Conservation (phyloP, 306 rosid species). For the Acacia melanoxylon region DNA sequence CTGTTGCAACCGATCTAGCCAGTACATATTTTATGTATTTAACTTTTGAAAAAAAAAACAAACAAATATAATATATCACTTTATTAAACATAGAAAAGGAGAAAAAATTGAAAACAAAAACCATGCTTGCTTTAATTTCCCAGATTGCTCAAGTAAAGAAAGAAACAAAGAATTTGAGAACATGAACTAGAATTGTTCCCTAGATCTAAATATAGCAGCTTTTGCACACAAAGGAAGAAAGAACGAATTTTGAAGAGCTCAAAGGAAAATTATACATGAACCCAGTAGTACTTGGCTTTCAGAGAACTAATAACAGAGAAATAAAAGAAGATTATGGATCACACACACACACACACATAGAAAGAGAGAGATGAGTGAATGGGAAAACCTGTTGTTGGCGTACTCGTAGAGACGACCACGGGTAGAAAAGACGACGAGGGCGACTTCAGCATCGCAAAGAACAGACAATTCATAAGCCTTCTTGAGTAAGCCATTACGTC, state of each 20-base stretch:
- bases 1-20: background rate
- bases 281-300: background rate
- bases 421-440: slow-evolving; percentile 85
- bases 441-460: slow-evolving; percentile 91
- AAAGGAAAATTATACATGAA: background rate
- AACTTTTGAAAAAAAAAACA: background rate
- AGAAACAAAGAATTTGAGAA: background rate
- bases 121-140: background rate
- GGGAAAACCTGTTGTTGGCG: slow-evolving; percentile 73
- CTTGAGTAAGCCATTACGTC: slow-evolving; percentile 87
- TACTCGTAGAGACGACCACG: slow-evolving; percentile 96
- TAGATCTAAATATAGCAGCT: background rate
- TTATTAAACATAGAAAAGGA: background rate
- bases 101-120: background rate
- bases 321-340: background rate
- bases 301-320: background rate
- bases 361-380: background rate
- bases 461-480: slow-evolving; percentile 91
- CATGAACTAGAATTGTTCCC: background rate
- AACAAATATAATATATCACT: background rate
- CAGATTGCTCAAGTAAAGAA: background rate
- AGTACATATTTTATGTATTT: background rate
- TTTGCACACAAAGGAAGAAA: background rate
- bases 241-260: background rate
- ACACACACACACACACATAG: background rate